Base-by-base conservation (phyloP, 306 rosid species). In the Lithocarpus polystachyus region DNA sequence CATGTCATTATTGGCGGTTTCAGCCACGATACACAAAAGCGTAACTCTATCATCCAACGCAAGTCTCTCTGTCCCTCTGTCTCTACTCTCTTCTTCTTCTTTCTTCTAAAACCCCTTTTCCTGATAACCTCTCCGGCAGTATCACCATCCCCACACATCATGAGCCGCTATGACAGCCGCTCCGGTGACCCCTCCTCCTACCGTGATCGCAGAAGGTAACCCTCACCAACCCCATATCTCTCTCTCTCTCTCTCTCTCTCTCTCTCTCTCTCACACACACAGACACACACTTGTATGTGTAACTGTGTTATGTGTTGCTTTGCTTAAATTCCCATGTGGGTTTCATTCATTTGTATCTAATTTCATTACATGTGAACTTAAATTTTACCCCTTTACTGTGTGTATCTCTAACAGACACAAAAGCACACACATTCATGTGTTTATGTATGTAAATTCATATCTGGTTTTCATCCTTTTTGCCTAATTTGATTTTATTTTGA, bases 101-200 rank as follows among this genome's bases (percentile, higher is more conserved):
- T 29, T 55, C 69, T 12, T 55, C 81, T 68, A 84, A 88, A 83
- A 40, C 2, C 37, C 71, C 17, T 18, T 54, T 68, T 62, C 26
- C 62, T 24, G 56, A 52, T 52, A 78, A 56, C 19, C 69, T 53
- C 59, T 14, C 68, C 69, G 24, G 33, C 9, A 6, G 71, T 33
- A 14, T 33, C 56, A 0, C n/a, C n/a, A 10, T 40, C 45, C 45
- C 12, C 24, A 55, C 79, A 35, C 75, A 71, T 56, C 85, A 95
- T 93, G 98, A 95, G 98, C 85, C 98, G 97, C 86, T 91, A 95
- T 81, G 99, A 95, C 71, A 90, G 90, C 80, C 99, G 97, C 90
- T 87, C 96, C 85, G 92, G 88, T 60, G 99, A 95, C 92, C 96
- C 99, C 57, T 53, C 91, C 64, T 91, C 99, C 43, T 95, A 93